A percentile compares a stretch with the other conserved stretches of the same genome.
Conservation (phyloP, 345 rosid species). For the Hevea brasiliensis region DNA sequence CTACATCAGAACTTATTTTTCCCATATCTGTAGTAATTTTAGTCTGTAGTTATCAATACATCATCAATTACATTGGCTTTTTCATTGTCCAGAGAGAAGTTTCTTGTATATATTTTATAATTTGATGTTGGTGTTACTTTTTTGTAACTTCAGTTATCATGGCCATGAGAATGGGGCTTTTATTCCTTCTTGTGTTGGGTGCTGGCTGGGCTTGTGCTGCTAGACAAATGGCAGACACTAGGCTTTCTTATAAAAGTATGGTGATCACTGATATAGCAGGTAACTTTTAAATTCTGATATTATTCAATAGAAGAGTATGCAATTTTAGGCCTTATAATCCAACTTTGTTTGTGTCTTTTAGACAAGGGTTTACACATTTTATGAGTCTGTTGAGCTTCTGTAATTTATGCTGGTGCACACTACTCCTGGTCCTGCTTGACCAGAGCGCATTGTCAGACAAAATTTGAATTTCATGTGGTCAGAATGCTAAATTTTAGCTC, state of each 20-base stretch:
- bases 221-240: constrained; percentile 44
- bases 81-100: not conserved
- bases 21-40: not conserved
- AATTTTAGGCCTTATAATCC: not conserved
- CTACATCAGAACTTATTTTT: not conserved
- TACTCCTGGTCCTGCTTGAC: no score
- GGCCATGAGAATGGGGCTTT: constrained; percentile 53
- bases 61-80: not conserved
- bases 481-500: not conserved
- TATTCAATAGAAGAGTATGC: not conserved
- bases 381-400: not conserved
- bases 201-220: constrained; percentile 55
- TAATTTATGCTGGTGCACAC: not conserved
- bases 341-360: not conserved
- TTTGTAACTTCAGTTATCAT: constrained; percentile 47
- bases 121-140: constrained; percentile 17
- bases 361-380: not conserved
- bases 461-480: not conserved
- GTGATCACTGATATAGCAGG: constrained; percentile 20
- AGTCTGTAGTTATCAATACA: not conserved
- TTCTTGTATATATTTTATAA: not conserved
- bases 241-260: constrained; percentile 23
- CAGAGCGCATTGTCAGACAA: not conserved
- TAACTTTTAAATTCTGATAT: constrained; percentile 9
- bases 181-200: constrained; percentile 57